A percentile compares a stretch with the other conserved stretches of the same genome.
Conservation (phyloP, 371 early-diverging fungal genomes). For the Parasitella parasitica region DNA sequence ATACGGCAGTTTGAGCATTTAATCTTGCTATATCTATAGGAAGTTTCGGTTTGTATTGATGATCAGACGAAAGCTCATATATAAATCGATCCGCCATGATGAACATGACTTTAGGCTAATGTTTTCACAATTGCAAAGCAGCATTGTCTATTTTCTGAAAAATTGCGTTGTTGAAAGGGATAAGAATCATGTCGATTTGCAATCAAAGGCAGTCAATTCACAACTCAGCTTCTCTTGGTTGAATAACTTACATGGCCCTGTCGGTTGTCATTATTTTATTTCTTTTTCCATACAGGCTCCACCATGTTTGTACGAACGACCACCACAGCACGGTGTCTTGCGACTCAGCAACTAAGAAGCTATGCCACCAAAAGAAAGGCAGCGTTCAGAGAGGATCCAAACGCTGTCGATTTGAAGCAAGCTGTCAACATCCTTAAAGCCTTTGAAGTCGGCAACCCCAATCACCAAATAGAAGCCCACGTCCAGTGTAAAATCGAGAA, state of each 20-base stretch:
- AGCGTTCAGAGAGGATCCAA: conserved; percentile 29
- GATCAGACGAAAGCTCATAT: no score
- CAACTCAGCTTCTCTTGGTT: neutral
- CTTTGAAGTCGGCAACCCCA: conserved; percentile 68
- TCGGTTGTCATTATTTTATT: neutral
- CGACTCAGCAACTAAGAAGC: conserved; percentile 7
- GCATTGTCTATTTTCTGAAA: no score
- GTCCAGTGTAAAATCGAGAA: conserved; percentile 72
- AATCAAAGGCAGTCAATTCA: neutral
- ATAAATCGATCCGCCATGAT: no score
- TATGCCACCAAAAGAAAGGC: conserved; percentile 38
- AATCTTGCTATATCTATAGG: no score
- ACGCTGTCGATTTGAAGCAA: conserved; percentile 42
- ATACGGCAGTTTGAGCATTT: no score
- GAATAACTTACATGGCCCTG: neutral
- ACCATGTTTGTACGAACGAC: conserved; percentile 9
- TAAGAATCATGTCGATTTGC: no score
- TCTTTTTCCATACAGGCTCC: conserved; percentile 1
- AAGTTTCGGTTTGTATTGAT: no score
- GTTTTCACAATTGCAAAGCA: no score
- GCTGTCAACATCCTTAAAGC: conserved; percentile 58
- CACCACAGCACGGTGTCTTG: conserved; percentile 2
- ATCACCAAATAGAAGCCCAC: conserved; percentile 70
- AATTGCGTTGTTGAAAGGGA: no score
- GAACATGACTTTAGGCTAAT: no score